Conservation (phyloP, 805 yeast species). For the Tetrapisispora iriomotensis region DNA sequence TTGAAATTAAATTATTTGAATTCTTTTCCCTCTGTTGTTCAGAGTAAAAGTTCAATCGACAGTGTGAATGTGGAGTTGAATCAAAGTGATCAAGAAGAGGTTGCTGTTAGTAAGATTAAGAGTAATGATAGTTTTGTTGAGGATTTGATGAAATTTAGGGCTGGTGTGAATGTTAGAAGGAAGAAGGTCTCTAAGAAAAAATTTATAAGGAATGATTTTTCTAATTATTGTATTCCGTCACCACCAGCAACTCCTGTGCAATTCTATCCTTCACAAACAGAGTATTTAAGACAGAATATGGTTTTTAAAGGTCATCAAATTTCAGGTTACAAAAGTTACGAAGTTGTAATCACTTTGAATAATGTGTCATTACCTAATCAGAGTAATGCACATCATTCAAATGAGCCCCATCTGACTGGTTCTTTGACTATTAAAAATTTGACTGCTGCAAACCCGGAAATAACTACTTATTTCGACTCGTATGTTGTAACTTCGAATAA, state of each 20-base stretch:
- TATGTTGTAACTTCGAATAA: slow-evolving; percentile 21
- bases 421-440: slow-evolving; percentile 59
- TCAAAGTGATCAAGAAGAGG: slow-evolving; percentile 18
- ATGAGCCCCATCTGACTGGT: slow-evolving; percentile 42
- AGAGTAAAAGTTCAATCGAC: too few relatives aligned
- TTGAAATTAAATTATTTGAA: not conserved
- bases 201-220: slow-evolving; percentile 9
- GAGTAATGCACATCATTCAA: slow-evolving; percentile 8
- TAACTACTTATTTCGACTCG: slow-evolving; percentile 63
- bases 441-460: slow-evolving; percentile 56
- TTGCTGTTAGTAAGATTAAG: slow-evolving; percentile 12
- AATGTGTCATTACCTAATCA: slow-evolving; percentile 40
- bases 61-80: not conserved
- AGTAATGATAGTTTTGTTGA: slow-evolving; percentile 1
- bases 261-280: not conserved
- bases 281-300: slow-evolving; percentile 9
- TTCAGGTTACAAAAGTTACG: slow-evolving; percentile 32
- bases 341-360: slow-evolving; percentile 47
- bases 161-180: not conserved
- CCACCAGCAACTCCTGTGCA: not conserved
- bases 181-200: slow-evolving; percentile 3
- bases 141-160: not conserved
- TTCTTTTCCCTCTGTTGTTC: not conserved
- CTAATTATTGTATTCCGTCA: slow-evolving; percentile 1
- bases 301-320: slow-evolving; percentile 29